These are phyloP conservation scores for Acanthamoeba castellanii DNA, from an alignment of 208 protist genomes.

Conservation along the genomic window DNA sequence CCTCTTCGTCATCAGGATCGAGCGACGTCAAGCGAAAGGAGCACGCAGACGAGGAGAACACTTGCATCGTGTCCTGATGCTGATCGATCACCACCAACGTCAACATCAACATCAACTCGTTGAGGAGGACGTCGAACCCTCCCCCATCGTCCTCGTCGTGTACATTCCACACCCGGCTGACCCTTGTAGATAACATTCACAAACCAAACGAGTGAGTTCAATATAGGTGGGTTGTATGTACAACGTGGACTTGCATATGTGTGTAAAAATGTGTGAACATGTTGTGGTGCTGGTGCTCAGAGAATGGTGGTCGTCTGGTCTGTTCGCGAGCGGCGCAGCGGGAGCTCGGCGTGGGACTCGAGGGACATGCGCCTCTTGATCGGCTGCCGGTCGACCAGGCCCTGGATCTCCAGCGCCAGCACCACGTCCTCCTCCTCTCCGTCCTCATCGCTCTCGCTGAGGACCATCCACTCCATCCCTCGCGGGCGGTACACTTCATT, in stretches of 20 bases:
- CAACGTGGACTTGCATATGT: background rate
- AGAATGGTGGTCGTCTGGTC: background rate
- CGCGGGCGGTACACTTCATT: background rate
- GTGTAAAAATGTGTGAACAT: background rate
- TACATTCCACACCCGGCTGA: background rate
- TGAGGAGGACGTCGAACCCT: too few relatives aligned
- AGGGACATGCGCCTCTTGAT: slow-evolving; percentile 44
- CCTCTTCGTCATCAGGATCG: background rate
- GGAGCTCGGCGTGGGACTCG: background rate
- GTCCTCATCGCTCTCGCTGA: slow-evolving; percentile 25
- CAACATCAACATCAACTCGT: background rate
- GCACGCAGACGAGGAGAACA: background rate
- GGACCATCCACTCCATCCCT: slow-evolving; percentile 13
- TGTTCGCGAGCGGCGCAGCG: background rate
- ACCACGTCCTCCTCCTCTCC: slow-evolving; percentile 32
- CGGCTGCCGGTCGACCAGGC: slow-evolving; percentile 27
- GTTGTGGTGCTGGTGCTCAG: background rate
- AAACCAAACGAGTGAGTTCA: background rate
- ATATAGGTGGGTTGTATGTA: background rate
- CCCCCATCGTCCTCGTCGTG: background rate
- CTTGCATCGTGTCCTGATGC: slow-evolving; percentile 11
- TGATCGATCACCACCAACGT: background rate
- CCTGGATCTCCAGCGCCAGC: slow-evolving; percentile 41
- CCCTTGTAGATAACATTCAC: background rate
- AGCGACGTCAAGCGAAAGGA: slow-evolving; percentile 5